Percentiles rank a stretch among this genome's conserved stretches.
These are phyloP conservation scores for Boletus insuetus DNA, from an alignment of 768 basidiomycete genomes.

Conservation along the genomic window DNA sequence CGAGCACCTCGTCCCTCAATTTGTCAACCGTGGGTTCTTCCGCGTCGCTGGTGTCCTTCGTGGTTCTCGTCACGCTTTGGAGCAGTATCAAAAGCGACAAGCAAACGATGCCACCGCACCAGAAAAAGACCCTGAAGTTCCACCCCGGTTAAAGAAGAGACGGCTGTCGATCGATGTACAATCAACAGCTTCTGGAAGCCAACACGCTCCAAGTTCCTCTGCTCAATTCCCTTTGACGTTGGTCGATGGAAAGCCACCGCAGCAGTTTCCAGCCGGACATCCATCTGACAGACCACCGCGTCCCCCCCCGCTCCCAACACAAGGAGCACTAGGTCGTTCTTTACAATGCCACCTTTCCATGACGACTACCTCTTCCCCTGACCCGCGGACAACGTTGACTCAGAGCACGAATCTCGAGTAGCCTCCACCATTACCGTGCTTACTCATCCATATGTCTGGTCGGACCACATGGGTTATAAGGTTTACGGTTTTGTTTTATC, in stretches of 20 bases:
- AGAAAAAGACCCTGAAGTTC: slow-evolving; percentile 7
- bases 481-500: slow-evolving; percentile 9
- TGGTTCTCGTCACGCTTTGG: not conserved
- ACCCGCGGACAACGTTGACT: slow-evolving; percentile 23
- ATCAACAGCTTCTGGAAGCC: not conserved
- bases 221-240: slow-evolving; percentile 15
- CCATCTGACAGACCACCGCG: slow-evolving; percentile 6
- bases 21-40: slow-evolving; percentile 20
- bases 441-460: not conserved
- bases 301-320: slow-evolving; percentile 1
- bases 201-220: slow-evolving; percentile 1
- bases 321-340: slow-evolving; percentile 17
- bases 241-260: slow-evolving; percentile 31
- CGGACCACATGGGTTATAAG: not conserved
- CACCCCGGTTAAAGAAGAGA: slow-evolving; percentile 27
- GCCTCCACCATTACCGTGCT: not conserved
- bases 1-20: slow-evolving; percentile 28
- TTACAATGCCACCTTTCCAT: slow-evolving; percentile 29
- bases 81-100: slow-evolving; percentile 25
- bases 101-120: slow-evolving; percentile 8
- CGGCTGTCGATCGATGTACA: slow-evolving; percentile 16
- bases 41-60: slow-evolving; percentile 17
- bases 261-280: slow-evolving; percentile 29
- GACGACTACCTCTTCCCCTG: slow-evolving; percentile 20
- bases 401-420: slow-evolving; percentile 16